These are phyloP conservation scores for Dicorynia guianensis DNA, from an alignment of 306 rosid genomes.

Conservation along the genomic window DNA sequence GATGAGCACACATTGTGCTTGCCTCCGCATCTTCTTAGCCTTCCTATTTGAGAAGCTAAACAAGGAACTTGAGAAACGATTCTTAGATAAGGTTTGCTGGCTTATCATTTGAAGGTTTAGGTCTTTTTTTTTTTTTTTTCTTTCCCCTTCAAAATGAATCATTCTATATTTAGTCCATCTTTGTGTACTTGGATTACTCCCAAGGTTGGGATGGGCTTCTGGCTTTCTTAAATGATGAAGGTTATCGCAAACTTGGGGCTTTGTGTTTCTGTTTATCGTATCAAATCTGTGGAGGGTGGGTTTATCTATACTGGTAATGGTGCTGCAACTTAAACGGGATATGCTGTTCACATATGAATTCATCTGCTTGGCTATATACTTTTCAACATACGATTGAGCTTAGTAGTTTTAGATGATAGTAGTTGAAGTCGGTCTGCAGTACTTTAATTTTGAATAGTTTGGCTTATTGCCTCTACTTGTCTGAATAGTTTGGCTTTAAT, in stretches of 20 bases:
- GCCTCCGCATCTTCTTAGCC: conserved; percentile 69
- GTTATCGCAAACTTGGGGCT: conserved; percentile 85
- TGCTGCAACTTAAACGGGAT: conserved; percentile 78
- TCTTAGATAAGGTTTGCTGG: conserved; percentile 70
- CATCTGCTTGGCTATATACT: conserved; percentile 27
- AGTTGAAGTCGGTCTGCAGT: conserved; percentile 10
- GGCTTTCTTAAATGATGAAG: conserved; percentile 45
- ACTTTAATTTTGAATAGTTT: too few species aligned
- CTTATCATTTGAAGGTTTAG: neutral
- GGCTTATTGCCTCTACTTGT: neutral
- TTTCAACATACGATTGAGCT: neutral
- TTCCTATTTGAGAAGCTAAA: conserved; percentile 70
- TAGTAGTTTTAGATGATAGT: conserved; percentile 2
- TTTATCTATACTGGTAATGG: conserved; percentile 76
- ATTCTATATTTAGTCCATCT: neutral
- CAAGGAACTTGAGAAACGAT: conserved; percentile 73
- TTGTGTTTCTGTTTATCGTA: conserved; percentile 76
- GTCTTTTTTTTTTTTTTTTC: too few species aligned
- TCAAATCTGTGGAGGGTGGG: conserved; percentile 71
- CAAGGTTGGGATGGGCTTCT: conserved; percentile 31
- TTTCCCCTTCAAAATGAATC: neutral
- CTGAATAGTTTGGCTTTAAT: conserved; percentile 31
- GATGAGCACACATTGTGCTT: conserved; percentile 73
- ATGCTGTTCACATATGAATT: neutral
- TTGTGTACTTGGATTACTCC: conserved; percentile 15